Evolutionary conservation across 192 early-diverging fungal species (phyloP).

Genomic region (Coemansia sp.): DNA sequence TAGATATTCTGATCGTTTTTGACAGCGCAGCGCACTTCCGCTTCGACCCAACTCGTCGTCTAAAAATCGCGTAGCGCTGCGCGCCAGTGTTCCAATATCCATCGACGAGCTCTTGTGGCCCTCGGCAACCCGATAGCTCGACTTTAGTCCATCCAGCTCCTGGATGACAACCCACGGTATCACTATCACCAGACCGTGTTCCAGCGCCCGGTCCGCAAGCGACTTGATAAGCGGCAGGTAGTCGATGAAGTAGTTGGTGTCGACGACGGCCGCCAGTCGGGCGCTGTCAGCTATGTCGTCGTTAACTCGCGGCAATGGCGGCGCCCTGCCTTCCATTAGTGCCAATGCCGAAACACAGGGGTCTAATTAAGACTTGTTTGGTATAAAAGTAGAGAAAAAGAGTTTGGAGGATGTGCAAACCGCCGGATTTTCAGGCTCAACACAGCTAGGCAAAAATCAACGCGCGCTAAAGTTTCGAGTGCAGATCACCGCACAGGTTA

Average conservation of each 20-base stretch:
- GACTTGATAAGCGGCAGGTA: slow-evolving; percentile 17
- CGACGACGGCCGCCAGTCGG: slow-evolving; percentile 24
- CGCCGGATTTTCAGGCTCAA: too few relatives aligned
- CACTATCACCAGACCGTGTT: slow-evolving; percentile 14
- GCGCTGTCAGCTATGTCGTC: slow-evolving; percentile 12
- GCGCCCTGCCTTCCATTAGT: neutral
- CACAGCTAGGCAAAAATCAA: too few relatives aligned
- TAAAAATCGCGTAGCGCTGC: slow-evolving; percentile 33
- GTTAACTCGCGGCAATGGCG: neutral
- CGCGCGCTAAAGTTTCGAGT: too few relatives aligned
- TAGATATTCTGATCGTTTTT: slow-evolving; percentile 40
- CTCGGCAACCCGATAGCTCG: neutral
- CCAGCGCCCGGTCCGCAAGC: slow-evolving; percentile 6
- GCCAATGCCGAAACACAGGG: too few relatives aligned
- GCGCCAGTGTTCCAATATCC: slow-evolving; percentile 13
- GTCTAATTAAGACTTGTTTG: too few relatives aligned
- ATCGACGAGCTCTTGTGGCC: neutral
- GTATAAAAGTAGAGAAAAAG: too few relatives aligned
- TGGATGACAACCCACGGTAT: slow-evolving; percentile 40
- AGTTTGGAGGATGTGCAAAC: too few relatives aligned
- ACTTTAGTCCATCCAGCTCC: slow-evolving; percentile 39
- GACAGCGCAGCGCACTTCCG: slow-evolving; percentile 27
- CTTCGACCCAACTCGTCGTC: slow-evolving; percentile 12
- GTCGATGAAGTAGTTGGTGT: slow-evolving; percentile 45
- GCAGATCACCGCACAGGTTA: too few relatives aligned